Evolutionary conservation across 371 early-diverging fungal genomes (phyloP).

Genomic region (Smittium mucronatum): DNA sequence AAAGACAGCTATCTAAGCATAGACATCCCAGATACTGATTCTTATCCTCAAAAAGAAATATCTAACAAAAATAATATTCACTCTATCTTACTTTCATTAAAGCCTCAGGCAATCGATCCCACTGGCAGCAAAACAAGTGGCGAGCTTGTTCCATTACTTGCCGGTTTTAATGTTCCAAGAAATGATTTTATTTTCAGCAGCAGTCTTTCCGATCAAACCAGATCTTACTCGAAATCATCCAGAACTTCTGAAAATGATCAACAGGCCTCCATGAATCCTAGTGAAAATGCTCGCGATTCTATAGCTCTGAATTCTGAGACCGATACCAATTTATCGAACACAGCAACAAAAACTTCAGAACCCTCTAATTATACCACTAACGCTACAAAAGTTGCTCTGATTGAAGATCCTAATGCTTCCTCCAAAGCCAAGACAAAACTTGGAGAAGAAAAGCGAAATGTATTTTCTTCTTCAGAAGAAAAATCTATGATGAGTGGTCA

Average conservation of each 20-base stretch:
- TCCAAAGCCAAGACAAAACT: neutral
- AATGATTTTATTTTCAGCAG: neutral
- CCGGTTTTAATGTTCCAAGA: neutral
- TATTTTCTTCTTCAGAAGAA: conserved; percentile 8
- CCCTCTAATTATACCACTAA: too few species aligned
- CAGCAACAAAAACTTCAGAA: too few species aligned
- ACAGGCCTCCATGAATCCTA: neutral
- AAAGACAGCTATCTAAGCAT: too few species aligned
- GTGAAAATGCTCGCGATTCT: neutral
- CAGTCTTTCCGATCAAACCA: neutral
- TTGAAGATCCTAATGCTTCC: neutral
- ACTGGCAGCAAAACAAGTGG: neutral
- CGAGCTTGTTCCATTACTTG: neutral
- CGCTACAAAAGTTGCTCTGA: too few species aligned
- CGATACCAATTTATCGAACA: neutral
- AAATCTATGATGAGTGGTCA: neutral
- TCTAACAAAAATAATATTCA: neutral
- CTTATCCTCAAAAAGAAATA: too few species aligned
- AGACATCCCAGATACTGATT: too few species aligned
- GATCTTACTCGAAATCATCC: neutral
- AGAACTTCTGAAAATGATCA: neutral
- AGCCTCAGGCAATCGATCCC: neutral
- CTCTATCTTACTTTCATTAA: neutral
- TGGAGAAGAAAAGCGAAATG: neutral
- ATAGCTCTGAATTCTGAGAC: neutral